Base-by-base conservation (phyloP, 495 filamentous ascomycete genomes). In the Pseudevernia furfuracea region DNA sequence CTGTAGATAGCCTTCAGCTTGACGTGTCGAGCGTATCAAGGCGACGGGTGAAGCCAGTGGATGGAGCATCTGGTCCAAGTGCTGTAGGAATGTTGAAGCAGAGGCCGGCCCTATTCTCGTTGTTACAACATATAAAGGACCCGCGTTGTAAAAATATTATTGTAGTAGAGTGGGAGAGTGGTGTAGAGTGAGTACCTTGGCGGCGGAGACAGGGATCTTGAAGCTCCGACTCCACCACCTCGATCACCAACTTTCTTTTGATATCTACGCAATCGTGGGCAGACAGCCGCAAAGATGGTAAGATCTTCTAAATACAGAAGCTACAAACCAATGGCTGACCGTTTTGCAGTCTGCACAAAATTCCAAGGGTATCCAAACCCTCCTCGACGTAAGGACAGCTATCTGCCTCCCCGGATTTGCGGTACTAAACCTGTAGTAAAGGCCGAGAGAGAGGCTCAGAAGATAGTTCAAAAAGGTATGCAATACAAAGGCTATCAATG, bases 381-480 rank as follows among this genome's bases (percentile, higher is more conserved):
- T 98, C 66, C 92, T 98, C 77, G 95, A 98, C 82, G 94, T 98
- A 89, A 70, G 89, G 30, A 64, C 55, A 65, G 53, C 49, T 58
- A 61, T 57, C 39, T 64, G n/a, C 59, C 58, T 25, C 34, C 60
- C 34, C 28, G 30, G 30, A 15, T 41, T 25, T 60, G 37, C 41
- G 32, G 15, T 62, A 71, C 78, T 83, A 63, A 79, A 63, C 10
- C 17, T 15, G 44, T 30, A 55, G 28, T 59, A 37, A 72, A 97
- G 94, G 92, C 95, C 61, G 94, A 98, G 84, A 88, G 91, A 80
- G 94, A 98, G 78, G 94, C 94, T 68, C 92, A 96, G 78, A 97
- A 96, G 82, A 98, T 97, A 75, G 94, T 98, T 39, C 92, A 97
- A 75, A 89, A 92, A 87, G 86, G 92, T 94, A 71, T 72, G n/a